Base-by-base conservation (phyloP, 331 rosid species). In the Prunus yedoensis region DNA sequence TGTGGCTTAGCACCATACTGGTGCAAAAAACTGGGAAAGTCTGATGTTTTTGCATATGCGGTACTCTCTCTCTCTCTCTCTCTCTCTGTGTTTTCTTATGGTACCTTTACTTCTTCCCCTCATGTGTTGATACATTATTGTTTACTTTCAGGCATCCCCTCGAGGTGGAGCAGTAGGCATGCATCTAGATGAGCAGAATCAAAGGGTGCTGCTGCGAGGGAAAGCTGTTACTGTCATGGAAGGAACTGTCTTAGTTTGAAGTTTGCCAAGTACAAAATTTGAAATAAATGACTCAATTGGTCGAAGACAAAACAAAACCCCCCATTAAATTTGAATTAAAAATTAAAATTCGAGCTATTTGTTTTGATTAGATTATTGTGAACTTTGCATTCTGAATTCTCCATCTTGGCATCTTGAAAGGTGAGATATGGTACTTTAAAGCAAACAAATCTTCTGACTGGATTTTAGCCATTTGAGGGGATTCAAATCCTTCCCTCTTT, bases 1-100 rank as follows among this genome's bases (percentile, higher is more conserved):
- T 94, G 93, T 84, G 81, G 87, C 57, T 88, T 91, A 66, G 95
- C 90, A 76, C 20, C 77, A 21, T 87, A 90, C 65, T 94, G 97
- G 93, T 81, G 90, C 88, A 85, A 90, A 80, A 80, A 85, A 77
- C 74, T 90, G n/a, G 97, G 88, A 15, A 94, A 91, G 87, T 82
- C 71, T 65, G 93, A 91, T 82, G 73, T 94, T 43, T 79, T 79
- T 62, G 96, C 95, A 46, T 90, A 87, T 80, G 87, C 81, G 93
- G 98, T 85, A 81, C 56, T 78, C 53, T 51, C 52, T 64, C 59
- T 58, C 72, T 62, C 77, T 61, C 25, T 23, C 25, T 23, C 25
- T 23, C 25, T 23, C 25, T 23, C 57, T 68, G 28, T 77, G 0
- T 4, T 20, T 35, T 35, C 41, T 35, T 35, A 35, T 35, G 2